A percentile compares a stretch with the other conserved stretches of the same genome.
These are phyloP conservation scores for Ophiostoma piceae DNA, from an alignment of 2,329 filamentous ascomycete genomes.

Conservation along the genomic window DNA sequence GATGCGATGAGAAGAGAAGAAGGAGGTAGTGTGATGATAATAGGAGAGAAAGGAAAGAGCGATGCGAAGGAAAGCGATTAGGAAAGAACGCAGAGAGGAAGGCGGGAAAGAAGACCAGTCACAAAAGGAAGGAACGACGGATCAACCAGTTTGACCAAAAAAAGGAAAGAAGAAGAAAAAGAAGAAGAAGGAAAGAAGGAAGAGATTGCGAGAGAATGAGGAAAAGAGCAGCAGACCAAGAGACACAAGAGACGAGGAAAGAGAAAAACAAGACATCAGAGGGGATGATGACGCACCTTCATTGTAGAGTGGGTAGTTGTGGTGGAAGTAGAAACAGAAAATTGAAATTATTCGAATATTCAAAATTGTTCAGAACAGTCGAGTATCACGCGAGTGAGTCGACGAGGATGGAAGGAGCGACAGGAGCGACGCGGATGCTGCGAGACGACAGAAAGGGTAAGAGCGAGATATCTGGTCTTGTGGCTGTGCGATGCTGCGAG, in stretches of 20 bases:
- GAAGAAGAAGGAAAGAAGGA: constrained; percentile 6
- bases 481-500: not conserved
- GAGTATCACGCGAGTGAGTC: constrained; percentile 8
- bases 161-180: not conserved
- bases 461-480: not conserved
- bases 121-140: constrained; percentile 4
- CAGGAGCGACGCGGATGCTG: not conserved
- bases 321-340: not conserved
- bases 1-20: not conserved
- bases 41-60: not conserved
- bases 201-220: constrained; percentile 2
- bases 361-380: not conserved
- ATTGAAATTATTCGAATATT: not conserved
- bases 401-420: not conserved
- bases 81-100: not conserved
- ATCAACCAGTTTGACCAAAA: not conserved
- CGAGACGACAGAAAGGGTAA: not conserved
- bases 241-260: not conserved
- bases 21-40: not conserved
- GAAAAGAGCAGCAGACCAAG: constrained; percentile 1
- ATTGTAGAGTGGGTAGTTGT: constrained; percentile 20
- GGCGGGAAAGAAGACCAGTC: not conserved
- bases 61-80: too few species aligned
- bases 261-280: not conserved
- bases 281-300: constrained; percentile 27